These are phyloP conservation scores for Acidiella bohemica DNA, from an alignment of 495 filamentous ascomycete genomes.

Conservation along the genomic window DNA sequence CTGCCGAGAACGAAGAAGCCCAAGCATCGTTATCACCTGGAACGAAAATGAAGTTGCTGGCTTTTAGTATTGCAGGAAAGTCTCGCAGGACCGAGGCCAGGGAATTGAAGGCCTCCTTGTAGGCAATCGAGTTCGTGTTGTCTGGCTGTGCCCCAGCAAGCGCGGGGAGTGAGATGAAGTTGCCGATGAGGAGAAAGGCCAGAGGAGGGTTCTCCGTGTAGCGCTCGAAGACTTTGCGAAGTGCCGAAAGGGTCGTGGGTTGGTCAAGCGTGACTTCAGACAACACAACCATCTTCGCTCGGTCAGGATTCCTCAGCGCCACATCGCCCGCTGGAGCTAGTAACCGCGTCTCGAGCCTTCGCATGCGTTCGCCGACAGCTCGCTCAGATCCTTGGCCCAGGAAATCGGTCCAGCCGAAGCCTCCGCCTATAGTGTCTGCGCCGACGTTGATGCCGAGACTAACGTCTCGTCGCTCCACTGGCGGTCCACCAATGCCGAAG, in stretches of 20 bases:
- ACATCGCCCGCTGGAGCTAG: conserved; percentile 26
- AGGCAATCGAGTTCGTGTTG: conserved; percentile 70
- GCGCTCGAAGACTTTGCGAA: conserved; percentile 56
- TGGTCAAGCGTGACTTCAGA: conserved; percentile 78
- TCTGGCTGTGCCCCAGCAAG: conserved; percentile 51
- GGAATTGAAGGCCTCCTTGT: conserved; percentile 85
- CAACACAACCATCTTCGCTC: conserved; percentile 50
- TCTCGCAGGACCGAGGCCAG: conserved; percentile 74
- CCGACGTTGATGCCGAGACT: conserved; percentile 54
- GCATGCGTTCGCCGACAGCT: conserved; percentile 69
- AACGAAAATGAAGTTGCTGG: conserved; percentile 76
- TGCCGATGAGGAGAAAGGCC: conserved; percentile 67
- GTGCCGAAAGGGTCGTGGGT: conserved; percentile 58
- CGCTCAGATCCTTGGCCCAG: conserved; percentile 82
- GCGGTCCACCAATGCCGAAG: conserved; percentile 77
- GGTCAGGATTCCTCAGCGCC: neutral
- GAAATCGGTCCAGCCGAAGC: conserved; percentile 96
- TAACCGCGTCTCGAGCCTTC: conserved; percentile 41
- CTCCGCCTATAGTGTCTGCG: conserved; percentile 33
- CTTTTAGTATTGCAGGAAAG: conserved; percentile 66
- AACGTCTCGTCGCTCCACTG: conserved; percentile 67
- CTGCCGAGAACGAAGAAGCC: conserved; percentile 71
- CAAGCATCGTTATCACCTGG: conserved; percentile 95
- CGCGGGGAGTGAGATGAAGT: conserved; percentile 63
- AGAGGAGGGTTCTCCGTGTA: conserved; percentile 64